Percentiles rank a stretch among this genome's conserved stretches.
These are phyloP conservation scores for Trametes cingulata DNA, from an alignment of 768 basidiomycete species.

Conservation along the genomic window DNA sequence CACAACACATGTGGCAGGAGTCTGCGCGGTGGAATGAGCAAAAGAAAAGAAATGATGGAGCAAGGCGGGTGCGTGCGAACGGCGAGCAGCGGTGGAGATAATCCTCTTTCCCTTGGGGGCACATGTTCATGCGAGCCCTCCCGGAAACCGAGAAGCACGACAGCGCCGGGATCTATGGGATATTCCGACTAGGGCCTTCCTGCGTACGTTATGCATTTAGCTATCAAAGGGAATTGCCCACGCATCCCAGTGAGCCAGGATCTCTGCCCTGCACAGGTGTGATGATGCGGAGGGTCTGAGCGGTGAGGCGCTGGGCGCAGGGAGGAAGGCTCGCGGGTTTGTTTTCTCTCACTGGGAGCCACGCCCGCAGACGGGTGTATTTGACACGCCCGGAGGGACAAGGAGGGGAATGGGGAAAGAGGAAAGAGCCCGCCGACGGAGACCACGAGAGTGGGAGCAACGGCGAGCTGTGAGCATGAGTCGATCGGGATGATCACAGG, in stretches of 20 bases:
- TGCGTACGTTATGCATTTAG: slow-evolving; percentile 25
- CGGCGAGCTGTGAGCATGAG: too few species aligned
- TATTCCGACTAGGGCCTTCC: slow-evolving; percentile 13
- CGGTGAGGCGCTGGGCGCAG: neutral
- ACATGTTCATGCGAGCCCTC: neutral
- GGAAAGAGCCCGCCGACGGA: neutral
- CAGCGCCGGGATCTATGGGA: slow-evolving; percentile 15
- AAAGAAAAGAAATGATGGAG: slow-evolving; percentile 15
- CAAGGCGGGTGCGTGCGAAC: slow-evolving; percentile 14
- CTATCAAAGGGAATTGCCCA: slow-evolving; percentile 22
- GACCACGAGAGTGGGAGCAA: neutral
- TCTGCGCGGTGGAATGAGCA: slow-evolving; percentile 5
- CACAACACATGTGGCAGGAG: slow-evolving; percentile 21
- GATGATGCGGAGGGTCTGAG: slow-evolving; percentile 9
- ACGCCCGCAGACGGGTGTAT: too few species aligned
- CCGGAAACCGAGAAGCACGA: slow-evolving; percentile 10
- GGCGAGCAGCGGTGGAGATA: slow-evolving; percentile 21
- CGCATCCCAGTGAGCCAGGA: neutral
- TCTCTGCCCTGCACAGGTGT: slow-evolving; percentile 14
- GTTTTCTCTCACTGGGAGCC: too few species aligned
- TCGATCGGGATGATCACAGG: slow-evolving; percentile 7
- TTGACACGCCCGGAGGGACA: too few species aligned
- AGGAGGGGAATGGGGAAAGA: too few species aligned
- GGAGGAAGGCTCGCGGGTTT: slow-evolving; percentile 8
- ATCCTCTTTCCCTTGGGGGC: slow-evolving; percentile 18